Percentiles rank a stretch among this genome's conserved stretches.
Evolutionary conservation across 257 asterid genomes (phyloP).

Genomic region (Plantago elongata): DNA sequence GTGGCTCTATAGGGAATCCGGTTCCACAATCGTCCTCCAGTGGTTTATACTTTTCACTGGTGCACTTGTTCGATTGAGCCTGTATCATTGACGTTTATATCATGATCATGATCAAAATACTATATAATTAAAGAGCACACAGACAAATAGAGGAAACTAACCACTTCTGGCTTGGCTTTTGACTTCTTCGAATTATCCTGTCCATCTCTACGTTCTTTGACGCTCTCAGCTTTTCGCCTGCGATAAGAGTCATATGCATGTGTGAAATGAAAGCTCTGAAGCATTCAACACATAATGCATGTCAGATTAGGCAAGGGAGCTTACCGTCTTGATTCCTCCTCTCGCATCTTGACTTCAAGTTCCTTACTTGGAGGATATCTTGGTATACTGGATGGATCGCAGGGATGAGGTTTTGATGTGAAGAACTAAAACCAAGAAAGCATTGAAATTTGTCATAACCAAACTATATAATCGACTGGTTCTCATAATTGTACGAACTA

Average conservation of each 20-base stretch:
- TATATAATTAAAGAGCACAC: not conserved
- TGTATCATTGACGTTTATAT: conserved; percentile 15
- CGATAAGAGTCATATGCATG: not conserved
- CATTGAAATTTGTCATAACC: not conserved
- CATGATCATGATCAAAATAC: conserved; percentile 5
- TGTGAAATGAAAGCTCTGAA: not conserved
- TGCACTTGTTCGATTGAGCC: conserved; percentile 37
- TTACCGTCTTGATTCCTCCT: conserved; percentile 67
- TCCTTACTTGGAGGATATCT: conserved; percentile 87
- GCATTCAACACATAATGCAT: not conserved
- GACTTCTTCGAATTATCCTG: conserved; percentile 20
- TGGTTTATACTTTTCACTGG: conserved; percentile 29
- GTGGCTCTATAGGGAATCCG: conserved; percentile 46
- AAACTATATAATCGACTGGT: too few relatives aligned
- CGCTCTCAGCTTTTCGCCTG: conserved; percentile 39
- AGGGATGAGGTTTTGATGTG: conserved; percentile 70
- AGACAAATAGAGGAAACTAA: conserved; percentile 24
- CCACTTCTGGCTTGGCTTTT: conserved; percentile 23
- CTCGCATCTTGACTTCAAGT: conserved; percentile 61
- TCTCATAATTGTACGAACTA: not conserved
- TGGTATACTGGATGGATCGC: conserved; percentile 75
- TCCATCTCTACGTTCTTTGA: conserved; percentile 33
- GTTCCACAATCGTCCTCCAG: conserved; percentile 35
- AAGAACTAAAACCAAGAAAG: conserved; percentile 54
- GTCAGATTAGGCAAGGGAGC: not conserved